Conservation (phyloP, 805 yeast species). For the Candida yuanshanica region DNA sequence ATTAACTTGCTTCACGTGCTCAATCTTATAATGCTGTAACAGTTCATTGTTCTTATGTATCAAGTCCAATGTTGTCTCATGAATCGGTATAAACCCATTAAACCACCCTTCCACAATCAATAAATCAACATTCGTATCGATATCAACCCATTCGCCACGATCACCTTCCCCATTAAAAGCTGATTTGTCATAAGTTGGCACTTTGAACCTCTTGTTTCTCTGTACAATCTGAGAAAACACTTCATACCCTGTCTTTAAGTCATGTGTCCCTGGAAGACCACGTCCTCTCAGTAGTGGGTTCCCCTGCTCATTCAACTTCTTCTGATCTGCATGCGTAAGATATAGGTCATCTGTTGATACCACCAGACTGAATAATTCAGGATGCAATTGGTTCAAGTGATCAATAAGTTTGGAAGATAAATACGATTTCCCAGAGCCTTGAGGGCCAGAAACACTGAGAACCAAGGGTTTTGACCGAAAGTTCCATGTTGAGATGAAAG, state of each 20-base stretch:
- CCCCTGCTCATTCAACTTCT: conserved; percentile 34
- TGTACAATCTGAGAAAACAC: conserved; percentile 29
- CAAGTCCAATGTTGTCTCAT: conserved; percentile 18
- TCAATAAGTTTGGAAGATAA: conserved; percentile 38
- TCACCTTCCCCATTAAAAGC: conserved; percentile 73
- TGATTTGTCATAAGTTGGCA: conserved; percentile 81
- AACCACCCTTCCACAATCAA: conserved; percentile 94
- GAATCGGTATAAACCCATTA: conserved; percentile 58
- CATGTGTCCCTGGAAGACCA: conserved; percentile 95
- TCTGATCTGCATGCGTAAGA: conserved; percentile 59
- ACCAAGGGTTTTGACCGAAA: conserved; percentile 37
- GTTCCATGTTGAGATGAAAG: conserved; percentile 13
- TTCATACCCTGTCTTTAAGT: conserved; percentile 33
- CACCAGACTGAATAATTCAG: conserved; percentile 34
- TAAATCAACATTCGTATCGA: conserved; percentile 42
- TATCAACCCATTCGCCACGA: conserved; percentile 42
- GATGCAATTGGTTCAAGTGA: conserved; percentile 30
- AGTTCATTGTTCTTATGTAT: conserved; percentile 16
- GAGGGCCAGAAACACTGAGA: conserved; percentile 42
- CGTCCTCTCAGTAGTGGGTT: conserved; percentile 67
- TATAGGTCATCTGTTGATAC: conserved; percentile 88
- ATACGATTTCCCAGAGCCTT: conserved; percentile 74
- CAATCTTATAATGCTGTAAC: conserved; percentile 24
- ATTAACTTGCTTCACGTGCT: conserved; percentile 41
- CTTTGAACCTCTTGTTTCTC: conserved; percentile 25